Evolutionary conservation across 768 basidiomycete genomes (phyloP).

Genomic region (Xerocomus brunneocitrinus): DNA sequence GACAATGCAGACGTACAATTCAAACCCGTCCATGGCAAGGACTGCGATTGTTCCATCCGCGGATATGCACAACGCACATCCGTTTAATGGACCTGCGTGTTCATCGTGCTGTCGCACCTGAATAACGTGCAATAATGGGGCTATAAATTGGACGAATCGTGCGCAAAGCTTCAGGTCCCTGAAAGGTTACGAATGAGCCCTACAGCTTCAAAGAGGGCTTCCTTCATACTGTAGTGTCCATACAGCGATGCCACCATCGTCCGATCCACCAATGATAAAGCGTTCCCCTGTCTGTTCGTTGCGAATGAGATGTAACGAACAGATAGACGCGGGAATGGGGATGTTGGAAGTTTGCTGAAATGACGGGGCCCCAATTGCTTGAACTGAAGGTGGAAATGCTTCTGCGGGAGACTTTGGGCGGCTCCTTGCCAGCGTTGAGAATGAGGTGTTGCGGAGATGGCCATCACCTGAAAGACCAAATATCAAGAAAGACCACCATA

Average conservation of each 20-base stretch:
- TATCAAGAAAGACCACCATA: background rate
- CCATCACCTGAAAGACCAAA: constrained; percentile 45
- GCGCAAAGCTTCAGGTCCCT: constrained; percentile 66
- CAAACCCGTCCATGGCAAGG: constrained; percentile 67
- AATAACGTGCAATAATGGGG: constrained; percentile 56
- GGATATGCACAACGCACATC: constrained; percentile 69
- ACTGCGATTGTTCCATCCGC: constrained; percentile 79
- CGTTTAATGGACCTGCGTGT: constrained; percentile 52
- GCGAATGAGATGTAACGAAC: constrained; percentile 48
- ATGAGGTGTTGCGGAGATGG: constrained; percentile 41
- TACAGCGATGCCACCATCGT: constrained; percentile 73
- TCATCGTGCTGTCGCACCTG: constrained; percentile 46
- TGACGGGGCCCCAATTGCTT: constrained; percentile 1
- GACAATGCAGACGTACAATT: constrained; percentile 57
- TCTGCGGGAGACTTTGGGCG: background rate
- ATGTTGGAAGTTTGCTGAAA: constrained; percentile 41
- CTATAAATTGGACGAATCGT: constrained; percentile 69
- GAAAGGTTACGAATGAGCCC: constrained; percentile 1
- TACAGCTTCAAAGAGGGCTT: background rate
- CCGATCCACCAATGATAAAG: constrained; percentile 67
- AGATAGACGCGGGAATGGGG: constrained; percentile 42
- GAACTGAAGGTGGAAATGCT: constrained; percentile 1
- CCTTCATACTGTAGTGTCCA: constrained; percentile 62
- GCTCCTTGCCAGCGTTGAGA: constrained; percentile 32
- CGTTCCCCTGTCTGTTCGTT: constrained; percentile 57